A percentile compares a stretch with the other conserved stretches of the same genome.
phyloP scores from a whole-genome alignment of 1,139 yeast species.

The Taphrina betulina region DNA sequence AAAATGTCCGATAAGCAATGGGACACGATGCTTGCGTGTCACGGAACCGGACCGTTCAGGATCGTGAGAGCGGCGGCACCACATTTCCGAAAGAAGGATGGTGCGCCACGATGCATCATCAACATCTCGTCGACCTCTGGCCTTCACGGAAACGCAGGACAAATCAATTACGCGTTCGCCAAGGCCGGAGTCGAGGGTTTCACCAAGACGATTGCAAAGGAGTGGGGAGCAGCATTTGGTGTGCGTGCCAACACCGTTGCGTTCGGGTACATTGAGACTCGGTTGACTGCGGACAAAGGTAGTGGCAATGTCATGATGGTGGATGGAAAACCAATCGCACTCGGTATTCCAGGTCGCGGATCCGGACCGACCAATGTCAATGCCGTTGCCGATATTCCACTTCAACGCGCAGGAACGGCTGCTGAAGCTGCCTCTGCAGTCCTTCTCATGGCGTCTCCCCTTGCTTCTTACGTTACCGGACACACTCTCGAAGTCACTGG shows the following conservation, averaged over 20 bases:
- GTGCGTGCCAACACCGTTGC: constrained; percentile 31
- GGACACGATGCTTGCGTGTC: constrained; percentile 75
- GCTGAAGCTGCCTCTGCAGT: constrained; percentile 30
- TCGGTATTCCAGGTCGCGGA: constrained; percentile 32
- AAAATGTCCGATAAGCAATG: constrained; percentile 85
- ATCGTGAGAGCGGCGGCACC: constrained; percentile 70
- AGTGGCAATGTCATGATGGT: constrained; percentile 32
- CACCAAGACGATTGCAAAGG: constrained; percentile 59
- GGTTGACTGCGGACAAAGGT: constrained; percentile 30
- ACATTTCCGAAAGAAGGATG: constrained; percentile 29
- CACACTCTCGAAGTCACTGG: constrained; percentile 31
- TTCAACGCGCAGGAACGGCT: constrained; percentile 28
- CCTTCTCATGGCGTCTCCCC: constrained; percentile 27
- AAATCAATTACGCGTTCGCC: constrained; percentile 92
- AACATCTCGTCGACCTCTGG: constrained; percentile 95
- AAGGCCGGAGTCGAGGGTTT: constrained; percentile 70
- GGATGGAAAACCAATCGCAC: constrained; percentile 28
- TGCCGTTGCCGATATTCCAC: constrained; percentile 31
- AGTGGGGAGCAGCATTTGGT: constrained; percentile 31
- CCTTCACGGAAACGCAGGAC: constrained; percentile 96
- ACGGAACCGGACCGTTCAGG: constrained; percentile 75
- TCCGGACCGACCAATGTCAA: constrained; percentile 20
- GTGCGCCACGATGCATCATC: constrained; percentile 52
- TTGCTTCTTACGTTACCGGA: constrained; percentile 30
- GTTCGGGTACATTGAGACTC: constrained; percentile 33